A percentile compares a stretch with the other conserved stretches of the same genome.
Evolutionary conservation across 495 filamentous ascomycete genomes (phyloP).

Genomic region (Cercophora samala): DNA sequence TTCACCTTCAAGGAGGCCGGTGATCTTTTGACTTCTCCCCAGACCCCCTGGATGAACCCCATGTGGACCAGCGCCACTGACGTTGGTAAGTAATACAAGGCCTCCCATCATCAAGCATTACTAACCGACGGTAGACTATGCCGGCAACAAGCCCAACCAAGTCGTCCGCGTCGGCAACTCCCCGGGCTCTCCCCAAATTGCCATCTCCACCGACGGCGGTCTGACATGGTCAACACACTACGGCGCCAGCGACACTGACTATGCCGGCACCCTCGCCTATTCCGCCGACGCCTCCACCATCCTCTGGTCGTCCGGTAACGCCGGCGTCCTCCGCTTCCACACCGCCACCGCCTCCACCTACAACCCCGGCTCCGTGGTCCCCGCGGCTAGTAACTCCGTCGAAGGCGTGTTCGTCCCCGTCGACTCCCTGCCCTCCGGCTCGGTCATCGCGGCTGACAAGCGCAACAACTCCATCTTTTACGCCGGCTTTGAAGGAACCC

Average conservation of each 20-base stretch:
- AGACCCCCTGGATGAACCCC: conserved; percentile 49
- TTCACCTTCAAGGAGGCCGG: conserved; percentile 46
- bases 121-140: conserved; percentile 43
- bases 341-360: conserved; percentile 52
- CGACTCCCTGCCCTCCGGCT: conserved; percentile 41
- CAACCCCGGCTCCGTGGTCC: conserved; percentile 43
- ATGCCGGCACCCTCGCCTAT: conserved; percentile 50
- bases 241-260: conserved; percentile 41
- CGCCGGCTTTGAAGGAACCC: conserved; percentile 41
- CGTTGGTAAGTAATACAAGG: conserved; percentile 32
- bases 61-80: conserved; percentile 48
- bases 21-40: conserved; percentile 46
- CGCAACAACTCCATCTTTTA: conserved; percentile 52
- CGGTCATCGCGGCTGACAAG: conserved; percentile 53
- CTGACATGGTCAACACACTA: conserved; percentile 47
- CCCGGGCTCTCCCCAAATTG: conserved; percentile 39
- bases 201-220: conserved; percentile 44
- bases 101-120: neutral
- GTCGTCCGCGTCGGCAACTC: conserved; percentile 56
- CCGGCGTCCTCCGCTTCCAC: conserved; percentile 41
- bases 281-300: conserved; percentile 53
- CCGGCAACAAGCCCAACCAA: conserved; percentile 50
- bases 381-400: conserved; percentile 42
- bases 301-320: conserved; percentile 44
- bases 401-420: conserved; percentile 44